Evolutionary conservation across 768 basidiomycete genomes (phyloP).

Genomic region (Termitomyces titanicus): DNA sequence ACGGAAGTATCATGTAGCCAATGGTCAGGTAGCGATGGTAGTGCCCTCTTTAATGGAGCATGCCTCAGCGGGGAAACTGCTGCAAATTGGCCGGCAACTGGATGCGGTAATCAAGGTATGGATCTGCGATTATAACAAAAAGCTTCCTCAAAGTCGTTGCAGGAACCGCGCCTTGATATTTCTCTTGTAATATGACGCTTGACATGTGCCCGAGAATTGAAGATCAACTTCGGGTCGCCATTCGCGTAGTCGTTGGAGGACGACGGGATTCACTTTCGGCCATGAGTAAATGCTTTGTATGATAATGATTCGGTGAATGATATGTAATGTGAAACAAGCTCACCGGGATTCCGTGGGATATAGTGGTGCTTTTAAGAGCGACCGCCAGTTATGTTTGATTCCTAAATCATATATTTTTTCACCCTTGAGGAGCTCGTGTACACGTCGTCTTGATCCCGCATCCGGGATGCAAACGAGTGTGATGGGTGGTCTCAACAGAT

Average conservation of each 20-base stretch:
- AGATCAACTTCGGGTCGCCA: constrained; percentile 13
- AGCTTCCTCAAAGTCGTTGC: constrained; percentile 1
- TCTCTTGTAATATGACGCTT: background rate
- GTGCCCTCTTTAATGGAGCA: constrained; percentile 41
- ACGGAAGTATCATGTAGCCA: constrained; percentile 53
- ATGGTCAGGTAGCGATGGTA: constrained; percentile 54
- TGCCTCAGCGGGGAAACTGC: constrained; percentile 50
- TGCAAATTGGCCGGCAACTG: constrained; percentile 45
- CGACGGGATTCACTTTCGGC: constrained; percentile 34
- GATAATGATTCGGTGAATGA: constrained; percentile 1
- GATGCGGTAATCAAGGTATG: constrained; percentile 53
- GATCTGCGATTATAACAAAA: background rate
- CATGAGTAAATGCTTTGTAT: constrained; percentile 25
- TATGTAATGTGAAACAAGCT: background rate
- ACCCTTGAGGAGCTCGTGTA: constrained; percentile 18
- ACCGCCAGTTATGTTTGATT: constrained; percentile 23
- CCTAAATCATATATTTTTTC: constrained; percentile 40
- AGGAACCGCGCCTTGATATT: constrained; percentile 17
- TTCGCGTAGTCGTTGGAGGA: constrained; percentile 26
- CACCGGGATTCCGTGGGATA: background rate
- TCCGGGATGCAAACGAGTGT: constrained; percentile 25
- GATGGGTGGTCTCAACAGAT: background rate
- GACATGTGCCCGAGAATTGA: background rate
- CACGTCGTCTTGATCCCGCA: background rate
- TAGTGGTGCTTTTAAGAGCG: constrained; percentile 10